These are phyloP conservation scores for Ceratocystis eucalypticola DNA, from an alignment of 2,329 filamentous ascomycete genomes.

Conservation along the genomic window DNA sequence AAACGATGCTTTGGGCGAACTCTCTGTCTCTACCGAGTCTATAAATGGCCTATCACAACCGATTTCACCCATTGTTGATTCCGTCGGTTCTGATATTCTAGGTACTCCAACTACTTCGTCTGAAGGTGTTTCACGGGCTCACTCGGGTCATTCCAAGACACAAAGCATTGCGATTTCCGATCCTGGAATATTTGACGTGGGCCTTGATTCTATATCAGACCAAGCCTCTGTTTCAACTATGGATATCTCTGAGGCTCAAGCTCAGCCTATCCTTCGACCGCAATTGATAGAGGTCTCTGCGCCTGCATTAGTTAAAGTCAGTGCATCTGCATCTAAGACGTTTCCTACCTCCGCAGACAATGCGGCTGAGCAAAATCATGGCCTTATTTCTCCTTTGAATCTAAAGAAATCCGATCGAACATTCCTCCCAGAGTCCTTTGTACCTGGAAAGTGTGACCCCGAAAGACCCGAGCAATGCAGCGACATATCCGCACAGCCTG, in stretches of 20 bases:
- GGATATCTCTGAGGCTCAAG: conserved; percentile 22
- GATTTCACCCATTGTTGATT: neutral
- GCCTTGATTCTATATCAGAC: conserved; percentile 15
- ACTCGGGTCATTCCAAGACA: neutral
- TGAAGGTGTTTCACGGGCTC: neutral
- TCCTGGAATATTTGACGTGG: neutral
- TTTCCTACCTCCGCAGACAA: neutral
- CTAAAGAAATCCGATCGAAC: neutral
- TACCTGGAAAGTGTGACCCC: neutral
- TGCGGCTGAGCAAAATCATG: neutral
- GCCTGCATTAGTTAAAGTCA: neutral
- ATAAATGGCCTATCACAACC: neutral
- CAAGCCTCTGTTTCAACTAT: conserved; percentile 22
- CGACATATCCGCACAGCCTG: neutral
- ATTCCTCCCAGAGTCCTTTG: neutral
- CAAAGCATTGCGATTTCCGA: neutral
- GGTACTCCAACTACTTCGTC: neutral
- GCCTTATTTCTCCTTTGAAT: neutral
- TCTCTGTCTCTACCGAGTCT: neutral
- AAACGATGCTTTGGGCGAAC: neutral
- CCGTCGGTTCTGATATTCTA: neutral
- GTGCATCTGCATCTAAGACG: neutral
- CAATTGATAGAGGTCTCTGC: conserved; percentile 20
- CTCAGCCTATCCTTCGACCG: conserved; percentile 21
- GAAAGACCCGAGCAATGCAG: neutral